phyloP scores from a whole-genome alignment of 1,139 yeast genomes.

The Geotrichum candidum region DNA sequence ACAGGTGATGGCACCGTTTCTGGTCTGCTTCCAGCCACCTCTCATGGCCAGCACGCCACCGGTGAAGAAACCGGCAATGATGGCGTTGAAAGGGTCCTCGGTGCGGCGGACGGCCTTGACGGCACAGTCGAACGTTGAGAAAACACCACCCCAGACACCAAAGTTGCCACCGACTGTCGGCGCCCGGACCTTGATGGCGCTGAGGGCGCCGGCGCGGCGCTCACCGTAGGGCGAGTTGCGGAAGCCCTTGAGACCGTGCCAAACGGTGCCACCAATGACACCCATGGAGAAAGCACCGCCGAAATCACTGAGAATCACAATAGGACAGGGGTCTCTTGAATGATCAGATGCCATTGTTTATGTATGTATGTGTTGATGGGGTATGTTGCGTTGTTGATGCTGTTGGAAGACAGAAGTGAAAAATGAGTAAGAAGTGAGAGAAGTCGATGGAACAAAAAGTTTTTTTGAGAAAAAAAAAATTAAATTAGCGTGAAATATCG shows the following conservation, averaged over 20 bases:
- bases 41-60: slow-evolving; percentile 98
- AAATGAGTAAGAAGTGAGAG: not conserved
- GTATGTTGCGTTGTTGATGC: not conserved
- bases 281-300: slow-evolving; percentile 99
- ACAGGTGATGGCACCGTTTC: slow-evolving; percentile 96
- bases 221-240: slow-evolving; percentile 94
- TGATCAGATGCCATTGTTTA: slow-evolving; percentile 62
- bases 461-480: not conserved
- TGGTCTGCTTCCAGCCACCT: slow-evolving; percentile 97
- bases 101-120: slow-evolving; percentile 93
- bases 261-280: slow-evolving; percentile 92
- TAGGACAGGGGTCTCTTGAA: slow-evolving; percentile 98
- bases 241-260: slow-evolving; percentile 99
- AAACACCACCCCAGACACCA: slow-evolving; percentile 99
- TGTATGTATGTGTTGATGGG: not conserved
- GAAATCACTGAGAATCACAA: slow-evolving; percentile 89
- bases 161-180: slow-evolving; percentile 99
- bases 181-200: slow-evolving; percentile 92
- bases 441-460: not conserved
- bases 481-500: not conserved
- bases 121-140: slow-evolving; percentile 91
- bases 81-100: slow-evolving; percentile 98
- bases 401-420: not conserved
- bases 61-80: slow-evolving; percentile 95
- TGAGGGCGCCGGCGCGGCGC: slow-evolving; percentile 79